A percentile compares a stretch with the other conserved stretches of the same genome.
Conservation (phyloP, 2,329 filamentous ascomycete genomes). For the Aspergillus eucalypticola region DNA sequence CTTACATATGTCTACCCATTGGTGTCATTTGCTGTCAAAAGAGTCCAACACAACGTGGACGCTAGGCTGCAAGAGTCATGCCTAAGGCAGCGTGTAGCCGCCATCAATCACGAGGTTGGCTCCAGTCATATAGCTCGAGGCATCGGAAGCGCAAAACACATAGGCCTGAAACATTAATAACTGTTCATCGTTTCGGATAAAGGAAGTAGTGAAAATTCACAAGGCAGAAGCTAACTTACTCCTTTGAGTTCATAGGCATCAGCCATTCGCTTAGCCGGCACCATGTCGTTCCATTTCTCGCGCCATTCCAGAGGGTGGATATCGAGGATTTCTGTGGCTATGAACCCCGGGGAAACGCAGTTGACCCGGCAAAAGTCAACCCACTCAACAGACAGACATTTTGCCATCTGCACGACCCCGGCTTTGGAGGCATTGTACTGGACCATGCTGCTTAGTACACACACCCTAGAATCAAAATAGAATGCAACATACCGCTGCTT, state of each 20-base stretch:
- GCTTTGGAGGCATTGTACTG: constrained; percentile 44
- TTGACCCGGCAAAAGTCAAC: constrained; percentile 44
- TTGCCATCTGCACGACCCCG: constrained; percentile 39
- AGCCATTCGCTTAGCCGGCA: constrained; percentile 41
- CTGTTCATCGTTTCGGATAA: not conserved
- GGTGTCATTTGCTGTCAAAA: not conserved
- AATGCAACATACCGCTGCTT: constrained; percentile 29
- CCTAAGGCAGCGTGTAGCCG: constrained; percentile 43
- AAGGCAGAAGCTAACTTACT: constrained; percentile 18
- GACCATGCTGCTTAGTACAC: not conserved
- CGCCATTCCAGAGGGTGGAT: constrained; percentile 33
- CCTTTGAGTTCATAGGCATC: constrained; percentile 43
- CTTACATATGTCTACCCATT: not conserved
- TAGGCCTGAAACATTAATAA: constrained; percentile 10
- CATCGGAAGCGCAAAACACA: constrained; percentile 46
- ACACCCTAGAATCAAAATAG: not conserved
- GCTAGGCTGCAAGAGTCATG: not conserved
- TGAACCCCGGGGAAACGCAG: constrained; percentile 44
- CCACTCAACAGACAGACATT: constrained; percentile 43
- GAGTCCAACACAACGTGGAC: not conserved
- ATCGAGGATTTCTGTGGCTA: constrained; percentile 43
- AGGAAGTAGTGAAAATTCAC: not conserved
- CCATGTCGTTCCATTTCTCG: constrained; percentile 42
- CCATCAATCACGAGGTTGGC: constrained; percentile 52
- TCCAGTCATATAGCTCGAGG: constrained; percentile 52